A percentile compares a stretch with the other conserved stretches of the same genome.
phyloP scores from a whole-genome alignment of 805 yeast genomes.

The Sungouiozyma intestinalis region DNA sequence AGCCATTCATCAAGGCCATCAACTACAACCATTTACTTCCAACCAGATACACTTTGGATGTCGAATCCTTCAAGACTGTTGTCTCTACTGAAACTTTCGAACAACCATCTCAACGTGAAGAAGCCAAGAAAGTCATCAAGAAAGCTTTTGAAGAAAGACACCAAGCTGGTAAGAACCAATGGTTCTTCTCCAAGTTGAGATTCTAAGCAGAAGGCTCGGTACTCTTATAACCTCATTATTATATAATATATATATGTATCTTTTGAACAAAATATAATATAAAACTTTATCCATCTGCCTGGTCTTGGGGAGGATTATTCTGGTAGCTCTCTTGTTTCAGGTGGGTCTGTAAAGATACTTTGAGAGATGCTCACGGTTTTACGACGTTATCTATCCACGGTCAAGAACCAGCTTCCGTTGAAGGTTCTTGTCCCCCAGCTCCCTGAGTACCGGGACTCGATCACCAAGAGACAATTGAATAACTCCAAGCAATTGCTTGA shows the following conservation, averaged over 20 bases:
- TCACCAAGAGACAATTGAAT: conserved; percentile 21
- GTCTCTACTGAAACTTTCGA: conserved; percentile 88
- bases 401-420: conserved; percentile 15
- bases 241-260: conserved; percentile 5
- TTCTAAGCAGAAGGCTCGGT: conserved; percentile 41
- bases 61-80: conserved; percentile 86
- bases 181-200: conserved; percentile 98
- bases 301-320: background rate
- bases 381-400: background rate
- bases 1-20: conserved; percentile 97
- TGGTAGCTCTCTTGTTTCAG: background rate
- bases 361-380: background rate
- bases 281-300: conserved; percentile 5
- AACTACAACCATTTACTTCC: conserved; percentile 99
- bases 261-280: conserved; percentile 4
- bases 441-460: conserved; percentile 16
- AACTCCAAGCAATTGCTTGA: conserved; percentile 14
- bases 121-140: conserved; percentile 98
- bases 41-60: conserved; percentile 97
- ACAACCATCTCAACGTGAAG: conserved; percentile 97
- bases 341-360: background rate
- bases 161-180: conserved; percentile 99
- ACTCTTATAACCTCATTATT: conserved; percentile 3
- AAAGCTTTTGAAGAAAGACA: conserved; percentile 99
- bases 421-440: conserved; percentile 14